Conservation (phyloP, 495 filamentous ascomycete species). For the Ramalina intermedia region DNA sequence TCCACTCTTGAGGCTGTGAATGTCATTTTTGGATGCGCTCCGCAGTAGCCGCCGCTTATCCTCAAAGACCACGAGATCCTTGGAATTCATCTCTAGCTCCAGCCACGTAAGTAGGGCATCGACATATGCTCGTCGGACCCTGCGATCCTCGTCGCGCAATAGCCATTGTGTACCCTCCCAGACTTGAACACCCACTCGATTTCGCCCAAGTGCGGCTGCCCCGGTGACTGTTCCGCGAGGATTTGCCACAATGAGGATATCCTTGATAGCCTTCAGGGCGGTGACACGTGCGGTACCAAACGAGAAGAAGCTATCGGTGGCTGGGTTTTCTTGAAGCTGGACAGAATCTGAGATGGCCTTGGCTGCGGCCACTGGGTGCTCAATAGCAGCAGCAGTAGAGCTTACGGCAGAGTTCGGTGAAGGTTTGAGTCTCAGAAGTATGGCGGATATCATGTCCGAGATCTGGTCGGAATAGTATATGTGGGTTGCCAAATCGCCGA, state of each 20-base stretch:
- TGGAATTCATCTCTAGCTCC: slow-evolving; percentile 56
- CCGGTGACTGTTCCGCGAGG: slow-evolving; percentile 41
- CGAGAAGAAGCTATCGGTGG: slow-evolving; percentile 49
- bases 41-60: slow-evolving; percentile 19
- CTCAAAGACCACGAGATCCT: slow-evolving; percentile 47
- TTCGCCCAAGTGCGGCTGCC: slow-evolving; percentile 50
- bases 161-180: slow-evolving; percentile 93
- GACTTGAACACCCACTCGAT: slow-evolving; percentile 56
- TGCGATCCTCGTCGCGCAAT: slow-evolving; percentile 56
- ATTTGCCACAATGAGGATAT: slow-evolving; percentile 67
- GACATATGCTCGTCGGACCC: slow-evolving; percentile 68
- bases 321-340: slow-evolving; percentile 27
- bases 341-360: slow-evolving; percentile 23
- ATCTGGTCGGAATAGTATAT: slow-evolving; percentile 92
- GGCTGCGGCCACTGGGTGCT: slow-evolving; percentile 23
- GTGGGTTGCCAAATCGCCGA: slow-evolving; percentile 78
- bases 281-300: slow-evolving; percentile 58
- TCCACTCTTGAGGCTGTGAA: slow-evolving; percentile 22
- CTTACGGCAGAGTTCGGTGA: slow-evolving; percentile 26
- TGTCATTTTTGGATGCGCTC: slow-evolving; percentile 16
- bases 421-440: slow-evolving; percentile 63
- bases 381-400: slow-evolving; percentile 27
- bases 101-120: slow-evolving; percentile 75
- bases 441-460: slow-evolving; percentile 71
- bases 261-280: slow-evolving; percentile 67